Evolutionary conservation across 2,329 filamentous ascomycete genomes (phyloP), one percentile per base, ranked within the genome.

Genomic region (Fusarium subglutinans): DNA sequence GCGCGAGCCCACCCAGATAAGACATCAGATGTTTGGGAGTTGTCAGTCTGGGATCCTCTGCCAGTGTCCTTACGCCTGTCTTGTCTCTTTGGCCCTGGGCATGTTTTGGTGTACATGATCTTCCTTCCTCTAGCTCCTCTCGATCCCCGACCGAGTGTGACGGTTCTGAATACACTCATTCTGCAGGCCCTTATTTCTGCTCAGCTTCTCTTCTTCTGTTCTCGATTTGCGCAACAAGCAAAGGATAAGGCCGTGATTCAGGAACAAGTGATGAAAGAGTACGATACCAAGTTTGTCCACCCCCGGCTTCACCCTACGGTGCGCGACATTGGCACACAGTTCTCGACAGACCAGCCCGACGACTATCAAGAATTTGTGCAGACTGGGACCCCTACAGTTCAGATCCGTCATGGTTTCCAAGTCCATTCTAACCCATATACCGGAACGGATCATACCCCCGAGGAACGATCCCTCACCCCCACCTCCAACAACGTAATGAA

Each of bases 221-320:
- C 88, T 5, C 90, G 88, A 40, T 98, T 96, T 82, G 88, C 90
- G 8, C 95, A 96, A 80, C 95, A 98, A 81, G 90, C 90, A 69
- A 97, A 95, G 80, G 96, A 99, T 81, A 90, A 90, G 5, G 88
- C 91, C 5, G 88, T 98, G 53, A 93, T 99, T 66, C 94, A 97
- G 76, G 94, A 93, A 77, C 94, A 98, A 82, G 96, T 98, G 10
- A 88, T 98, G 83, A 92, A 95, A 80, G 96, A 99, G 83, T 99
- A 99, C 80, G 94, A 98, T 80, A 94, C 91, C 76, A 99, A 99
- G 84, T 98, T 93, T 79, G 96, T 99, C 2, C 94, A 97, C 79
- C 96, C 96, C 5, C 89, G 92, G 17, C 89, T 97, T n/a, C 93
- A 97, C 76, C 93, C 93, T 13, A 86, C 93, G 10, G 93, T 97